Evolutionary conservation across 2,329 filamentous ascomycete species (phyloP).

Genomic region (Microdochium paspali): DNA sequence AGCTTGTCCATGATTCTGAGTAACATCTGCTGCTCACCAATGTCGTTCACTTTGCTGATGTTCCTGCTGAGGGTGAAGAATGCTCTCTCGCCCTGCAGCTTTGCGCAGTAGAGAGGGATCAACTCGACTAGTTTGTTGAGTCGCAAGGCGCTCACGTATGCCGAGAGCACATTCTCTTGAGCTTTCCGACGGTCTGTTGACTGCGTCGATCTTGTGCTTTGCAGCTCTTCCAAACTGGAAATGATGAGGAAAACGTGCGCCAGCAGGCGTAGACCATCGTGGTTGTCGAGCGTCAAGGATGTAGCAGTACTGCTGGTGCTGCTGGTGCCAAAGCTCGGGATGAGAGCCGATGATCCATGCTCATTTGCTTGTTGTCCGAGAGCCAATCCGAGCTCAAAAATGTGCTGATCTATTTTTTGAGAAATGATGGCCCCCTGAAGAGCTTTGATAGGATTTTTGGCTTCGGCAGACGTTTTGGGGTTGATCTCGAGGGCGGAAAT

Average conservation of each 20-base stretch:
- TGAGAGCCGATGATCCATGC: constrained; percentile 29
- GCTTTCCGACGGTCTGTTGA: constrained; percentile 30
- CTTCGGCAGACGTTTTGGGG: constrained; percentile 44
- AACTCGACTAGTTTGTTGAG: constrained; percentile 64
- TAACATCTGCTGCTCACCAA: constrained; percentile 54
- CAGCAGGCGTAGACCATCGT: constrained; percentile 58
- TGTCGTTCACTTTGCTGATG: constrained; percentile 61
- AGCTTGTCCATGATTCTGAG: constrained; percentile 69
- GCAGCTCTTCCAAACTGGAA: constrained; percentile 54
- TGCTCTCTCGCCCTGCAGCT: constrained; percentile 54
- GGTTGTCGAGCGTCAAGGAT: constrained; percentile 46
- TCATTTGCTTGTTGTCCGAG: constrained; percentile 39
- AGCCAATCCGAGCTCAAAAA: constrained; percentile 48
- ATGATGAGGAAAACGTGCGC: constrained; percentile 58
- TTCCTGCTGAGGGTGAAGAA: constrained; percentile 68
- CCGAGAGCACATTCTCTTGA: constrained; percentile 68
- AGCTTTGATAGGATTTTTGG: constrained; percentile 58
- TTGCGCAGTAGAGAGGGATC: constrained; percentile 81
- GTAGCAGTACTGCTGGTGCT: constrained; percentile 29
- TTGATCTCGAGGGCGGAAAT: constrained; percentile 51
- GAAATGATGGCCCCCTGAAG: constrained; percentile 69
- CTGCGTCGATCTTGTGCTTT: constrained; percentile 27
- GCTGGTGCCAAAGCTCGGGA: constrained; percentile 24
- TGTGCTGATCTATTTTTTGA: constrained; percentile 45
- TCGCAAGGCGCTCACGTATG: constrained; percentile 73